These are phyloP conservation scores for Chlorophyllum brunneum DNA, from an alignment of 768 basidiomycete species.

Conservation along the genomic window DNA sequence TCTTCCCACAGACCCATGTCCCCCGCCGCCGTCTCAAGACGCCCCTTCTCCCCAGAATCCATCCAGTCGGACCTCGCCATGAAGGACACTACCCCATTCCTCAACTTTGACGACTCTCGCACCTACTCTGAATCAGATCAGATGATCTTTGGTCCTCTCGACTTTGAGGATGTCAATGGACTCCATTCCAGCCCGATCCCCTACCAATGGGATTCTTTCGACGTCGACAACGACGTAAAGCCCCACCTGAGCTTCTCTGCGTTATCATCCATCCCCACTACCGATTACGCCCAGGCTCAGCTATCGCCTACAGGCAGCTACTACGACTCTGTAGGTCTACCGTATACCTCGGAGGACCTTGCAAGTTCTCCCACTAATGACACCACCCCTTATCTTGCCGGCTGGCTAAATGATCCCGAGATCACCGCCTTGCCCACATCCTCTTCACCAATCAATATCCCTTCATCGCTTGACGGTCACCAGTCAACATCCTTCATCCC, in stretches of 20 bases:
- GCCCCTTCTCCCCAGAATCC: slow-evolving; percentile 26
- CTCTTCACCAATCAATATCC: slow-evolving; percentile 65
- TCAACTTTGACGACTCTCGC: slow-evolving; percentile 35
- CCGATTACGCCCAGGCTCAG: slow-evolving; percentile 34
- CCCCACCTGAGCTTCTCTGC: slow-evolving; percentile 33
- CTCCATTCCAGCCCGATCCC: slow-evolving; percentile 23
- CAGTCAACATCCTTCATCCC: slow-evolving; percentile 43
- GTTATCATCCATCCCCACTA: slow-evolving; percentile 23
- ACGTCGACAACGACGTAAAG: slow-evolving; percentile 39
- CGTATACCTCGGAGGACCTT: slow-evolving; percentile 35
- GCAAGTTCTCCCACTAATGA: slow-evolving; percentile 44
- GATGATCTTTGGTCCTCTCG: slow-evolving; percentile 56
- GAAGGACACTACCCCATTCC: slow-evolving; percentile 26
- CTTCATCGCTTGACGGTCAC: slow-evolving; percentile 38
- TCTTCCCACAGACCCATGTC: slow-evolving; percentile 37
- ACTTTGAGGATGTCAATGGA: slow-evolving; percentile 44
- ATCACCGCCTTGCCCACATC: slow-evolving; percentile 27
- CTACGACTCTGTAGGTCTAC: slow-evolving; percentile 36
- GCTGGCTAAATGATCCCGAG: slow-evolving; percentile 67
- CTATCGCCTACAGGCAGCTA: slow-evolving; percentile 35
- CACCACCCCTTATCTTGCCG: slow-evolving; percentile 36
- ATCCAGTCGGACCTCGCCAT: slow-evolving; percentile 22
- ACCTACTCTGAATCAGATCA: slow-evolving; percentile 40
- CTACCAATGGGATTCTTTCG: slow-evolving; percentile 34
- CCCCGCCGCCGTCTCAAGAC: slow-evolving; percentile 32